Evolutionary conservation across 306 rosid species (phyloP), one percentile per base, ranked within the genome.

Genomic region (Phaseolus lunatus): DNA sequence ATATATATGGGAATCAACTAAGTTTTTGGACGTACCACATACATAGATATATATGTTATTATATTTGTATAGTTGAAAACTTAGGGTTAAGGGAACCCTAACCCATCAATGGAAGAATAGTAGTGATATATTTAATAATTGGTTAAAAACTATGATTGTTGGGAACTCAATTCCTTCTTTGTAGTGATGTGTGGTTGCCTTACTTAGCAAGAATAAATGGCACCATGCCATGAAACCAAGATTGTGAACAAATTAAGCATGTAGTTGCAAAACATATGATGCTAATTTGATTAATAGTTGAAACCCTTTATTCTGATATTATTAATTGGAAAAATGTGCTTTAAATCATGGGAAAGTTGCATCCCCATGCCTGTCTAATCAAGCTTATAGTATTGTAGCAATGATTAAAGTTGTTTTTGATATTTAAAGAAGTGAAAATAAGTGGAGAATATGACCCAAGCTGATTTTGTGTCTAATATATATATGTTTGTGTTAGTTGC

Each of bases 351-450:
- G 85, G 48, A 78, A 85, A 85, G 85, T 73, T 77, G 26, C 73
- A 83, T 59, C 82, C 71, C 83, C 89, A 83, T 71, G 67, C 74
- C 41, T 72, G 87, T 85, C 89, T 86, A 78, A 87, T 91, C 86
- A 85, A 83, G 12, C 82, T 84, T 48, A 39, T 83, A 53, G 24
- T 9, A 57, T 57, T 61, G 13, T 27, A 47, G 49, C 7, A 73
- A 72, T 76, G 63, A 80, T 76, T 80, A 79, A 57, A 71, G 82
- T 62, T 68, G 65, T 10, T 39, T 0, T 39, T 39, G 10, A 65
- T 41, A 24, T 53, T 62, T 35, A 44, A 67, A 64, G 12, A 27
- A 48, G 23, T 68, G 31, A 67, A 50, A 67, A 75, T 82, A 58
- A 81, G 86, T 81, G 87, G 87, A 80, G 68, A 78, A 43, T 64